Evolutionary conservation across 169 alveolate genomes (phyloP), one percentile per base, ranked within the genome.

Genomic region (Eimeria falciformis): DNA sequence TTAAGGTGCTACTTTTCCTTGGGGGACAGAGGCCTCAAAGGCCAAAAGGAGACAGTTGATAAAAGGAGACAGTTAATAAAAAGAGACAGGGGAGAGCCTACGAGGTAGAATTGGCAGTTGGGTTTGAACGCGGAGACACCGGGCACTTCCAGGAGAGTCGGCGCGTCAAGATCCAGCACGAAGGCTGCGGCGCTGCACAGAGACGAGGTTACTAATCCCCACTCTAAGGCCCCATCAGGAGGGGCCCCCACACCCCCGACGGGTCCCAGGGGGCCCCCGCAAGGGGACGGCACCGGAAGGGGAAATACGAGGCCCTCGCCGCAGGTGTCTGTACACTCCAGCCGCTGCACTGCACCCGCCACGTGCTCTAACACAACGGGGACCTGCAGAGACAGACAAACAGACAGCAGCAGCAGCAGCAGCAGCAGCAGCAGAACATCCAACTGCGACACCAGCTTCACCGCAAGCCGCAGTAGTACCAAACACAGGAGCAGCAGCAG

Each of bases 161-260:
- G 90, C 5, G n/a, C 62, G 43, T n/a, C 78, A 2, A 58, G 62
- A 78, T 82, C 90, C 33, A 58, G n/a, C 7, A 56, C 90, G 58
- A 66, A 82, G 23, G 90, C 90, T 11, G 90, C 90, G 11, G 90
- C 71, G 27, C 71, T 58, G 27, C 71, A 58, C 71, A 58, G 7
- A 27, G 9, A 14, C 71, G 29, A 7, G 25, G 33, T 14, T 5
- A 58, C 71, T 7, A 58, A 21, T 5, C 71, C 71, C 71, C 71
- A 58, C 29, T 27, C 7, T 5, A 7, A 11, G 71, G 33, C 25
- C 9, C 71, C 71, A 9, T 21, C 27, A 27, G 27, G 27, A 21
- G 71, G 18, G 71, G 9, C 71, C 18, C 71, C 27, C 33, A 27
- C 29, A 27, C 21, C 58, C 58, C 58, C 58, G 21, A 50, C 21